A percentile compares a stretch with the other conserved stretches of the same genome.
phyloP scores from a whole-genome alignment of 495 filamentous ascomycete genomes.

The Penicillium steckii region DNA sequence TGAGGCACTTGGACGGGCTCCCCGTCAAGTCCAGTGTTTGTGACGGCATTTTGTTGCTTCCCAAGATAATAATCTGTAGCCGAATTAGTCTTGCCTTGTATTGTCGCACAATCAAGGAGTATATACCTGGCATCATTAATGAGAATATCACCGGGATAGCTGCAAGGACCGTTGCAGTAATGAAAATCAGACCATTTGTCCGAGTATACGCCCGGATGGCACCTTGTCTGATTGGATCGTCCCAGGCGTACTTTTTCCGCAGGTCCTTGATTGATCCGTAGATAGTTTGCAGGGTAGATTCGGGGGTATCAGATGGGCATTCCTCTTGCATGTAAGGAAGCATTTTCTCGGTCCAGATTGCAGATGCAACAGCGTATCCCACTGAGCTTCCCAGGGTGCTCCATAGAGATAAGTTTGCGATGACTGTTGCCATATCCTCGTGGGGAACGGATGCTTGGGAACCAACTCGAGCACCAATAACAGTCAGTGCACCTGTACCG shows the following conservation, averaged over 20 bases:
- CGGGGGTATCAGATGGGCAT: not conserved
- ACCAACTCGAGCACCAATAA: conserved; percentile 2
- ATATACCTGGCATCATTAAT: not conserved
- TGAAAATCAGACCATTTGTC: not conserved
- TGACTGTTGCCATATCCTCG: not conserved
- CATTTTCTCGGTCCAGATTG: not conserved
- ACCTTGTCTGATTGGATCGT: not conserved
- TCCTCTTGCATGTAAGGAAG: too few relatives aligned
- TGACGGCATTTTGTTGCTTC: not conserved
- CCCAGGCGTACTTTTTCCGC: not conserved
- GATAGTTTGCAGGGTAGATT: too few relatives aligned
- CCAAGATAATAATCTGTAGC: conserved; percentile 2
- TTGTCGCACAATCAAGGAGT: too few relatives aligned
- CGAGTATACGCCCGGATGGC: not conserved
- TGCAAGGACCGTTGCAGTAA: not conserved
- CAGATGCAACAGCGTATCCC: not conserved
- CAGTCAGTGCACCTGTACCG: not conserved
- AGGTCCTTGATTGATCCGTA: not conserved
- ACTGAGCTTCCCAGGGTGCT: not conserved
- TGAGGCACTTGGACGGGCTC: too few relatives aligned
- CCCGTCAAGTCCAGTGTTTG: too few relatives aligned
- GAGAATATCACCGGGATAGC: not conserved
- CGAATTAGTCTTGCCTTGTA: too few relatives aligned
- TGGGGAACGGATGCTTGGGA: not conserved
- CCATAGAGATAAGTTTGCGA: not conserved